Percentiles rank a stretch among this genome's conserved stretches.
Conservation (phyloP, 495 filamentous ascomycete genomes). For the Aspergillus olivimuriae region DNA sequence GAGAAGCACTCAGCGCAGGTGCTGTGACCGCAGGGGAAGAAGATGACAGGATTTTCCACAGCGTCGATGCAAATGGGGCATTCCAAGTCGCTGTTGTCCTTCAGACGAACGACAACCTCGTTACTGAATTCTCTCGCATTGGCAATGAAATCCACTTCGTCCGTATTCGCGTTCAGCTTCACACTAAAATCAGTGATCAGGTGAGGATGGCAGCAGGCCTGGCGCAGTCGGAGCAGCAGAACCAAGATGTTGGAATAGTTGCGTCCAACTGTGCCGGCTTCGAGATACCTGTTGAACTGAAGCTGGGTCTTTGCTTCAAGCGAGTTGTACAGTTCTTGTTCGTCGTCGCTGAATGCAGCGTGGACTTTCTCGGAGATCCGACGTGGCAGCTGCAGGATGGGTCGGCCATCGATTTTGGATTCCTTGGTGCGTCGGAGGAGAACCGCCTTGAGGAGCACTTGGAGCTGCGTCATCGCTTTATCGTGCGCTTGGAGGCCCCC, state of each 20-base stretch:
- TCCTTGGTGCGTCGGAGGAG: slow-evolving; percentile 81
- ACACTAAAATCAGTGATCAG: slow-evolving; percentile 71
- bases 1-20: slow-evolving; percentile 76
- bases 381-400: slow-evolving; percentile 68
- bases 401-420: slow-evolving; percentile 77
- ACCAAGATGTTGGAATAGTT: slow-evolving; percentile 84
- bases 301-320: slow-evolving; percentile 63
- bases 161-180: slow-evolving; percentile 42
- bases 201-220: slow-evolving; percentile 89
- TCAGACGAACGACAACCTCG: slow-evolving; percentile 63
- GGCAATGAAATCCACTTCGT: slow-evolving; percentile 56
- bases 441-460: slow-evolving; percentile 75
- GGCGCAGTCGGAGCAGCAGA: slow-evolving; percentile 73
- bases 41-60: slow-evolving; percentile 67
- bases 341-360: slow-evolving; percentile 68
- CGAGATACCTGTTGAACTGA: slow-evolving; percentile 72
- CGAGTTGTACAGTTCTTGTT: slow-evolving; percentile 63
- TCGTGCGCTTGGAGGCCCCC: slow-evolving; percentile 22
- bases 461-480: slow-evolving; percentile 63
- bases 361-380: slow-evolving; percentile 61
- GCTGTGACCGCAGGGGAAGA: slow-evolving; percentile 80
- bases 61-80: slow-evolving; percentile 82
- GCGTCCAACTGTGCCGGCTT: slow-evolving; percentile 61
- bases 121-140: slow-evolving; percentile 58
- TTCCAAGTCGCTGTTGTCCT: slow-evolving; percentile 49